phyloP scores from a whole-genome alignment of 2,329 filamentous ascomycete genomes.

The Diaporthe ilicicola region DNA sequence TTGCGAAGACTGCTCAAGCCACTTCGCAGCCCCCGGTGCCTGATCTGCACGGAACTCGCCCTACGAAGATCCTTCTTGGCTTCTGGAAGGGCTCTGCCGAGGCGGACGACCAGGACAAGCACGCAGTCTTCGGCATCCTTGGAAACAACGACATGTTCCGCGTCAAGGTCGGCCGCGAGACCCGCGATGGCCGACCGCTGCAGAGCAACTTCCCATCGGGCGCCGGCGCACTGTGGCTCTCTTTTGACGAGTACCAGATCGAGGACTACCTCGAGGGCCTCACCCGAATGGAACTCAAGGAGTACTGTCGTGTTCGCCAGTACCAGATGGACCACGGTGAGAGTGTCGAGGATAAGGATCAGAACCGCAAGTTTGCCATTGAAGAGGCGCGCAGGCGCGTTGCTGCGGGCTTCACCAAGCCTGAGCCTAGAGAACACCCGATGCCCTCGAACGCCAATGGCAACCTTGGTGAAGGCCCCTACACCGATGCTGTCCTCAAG shows the following conservation, averaged over 20 bases:
- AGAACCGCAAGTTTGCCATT: conserved; percentile 63
- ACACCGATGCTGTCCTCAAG: conserved; percentile 17
- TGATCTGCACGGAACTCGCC: conserved; percentile 60
- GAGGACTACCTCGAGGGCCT: conserved; percentile 63
- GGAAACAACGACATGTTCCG: conserved; percentile 72
- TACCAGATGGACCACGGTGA: conserved; percentile 65
- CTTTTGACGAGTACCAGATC: conserved; percentile 68
- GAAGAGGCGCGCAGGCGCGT: conserved; percentile 56
- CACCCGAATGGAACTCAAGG: conserved; percentile 65
- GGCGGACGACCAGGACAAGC: conserved; percentile 56
- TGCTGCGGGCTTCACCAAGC: conserved; percentile 42
- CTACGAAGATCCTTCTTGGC: conserved; percentile 66
- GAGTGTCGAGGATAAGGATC: conserved; percentile 52
- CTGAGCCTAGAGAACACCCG: conserved; percentile 33
- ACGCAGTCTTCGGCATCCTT: conserved; percentile 70
- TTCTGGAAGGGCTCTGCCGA: conserved; percentile 66
- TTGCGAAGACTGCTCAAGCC: not conserved
- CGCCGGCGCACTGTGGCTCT: conserved; percentile 69
- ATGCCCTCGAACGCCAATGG: conserved; percentile 30
- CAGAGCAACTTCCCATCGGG: conserved; percentile 69
- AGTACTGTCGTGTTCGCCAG: conserved; percentile 70
- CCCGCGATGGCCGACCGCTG: conserved; percentile 65
- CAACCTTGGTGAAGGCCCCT: conserved; percentile 25
- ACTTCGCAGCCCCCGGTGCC: conserved; percentile 39
- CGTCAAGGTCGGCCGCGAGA: conserved; percentile 68